A percentile compares a stretch with the other conserved stretches of the same genome.
Evolutionary conservation across 2,329 filamentous ascomycete species (phyloP).

Genomic region (Onygenales sp.): DNA sequence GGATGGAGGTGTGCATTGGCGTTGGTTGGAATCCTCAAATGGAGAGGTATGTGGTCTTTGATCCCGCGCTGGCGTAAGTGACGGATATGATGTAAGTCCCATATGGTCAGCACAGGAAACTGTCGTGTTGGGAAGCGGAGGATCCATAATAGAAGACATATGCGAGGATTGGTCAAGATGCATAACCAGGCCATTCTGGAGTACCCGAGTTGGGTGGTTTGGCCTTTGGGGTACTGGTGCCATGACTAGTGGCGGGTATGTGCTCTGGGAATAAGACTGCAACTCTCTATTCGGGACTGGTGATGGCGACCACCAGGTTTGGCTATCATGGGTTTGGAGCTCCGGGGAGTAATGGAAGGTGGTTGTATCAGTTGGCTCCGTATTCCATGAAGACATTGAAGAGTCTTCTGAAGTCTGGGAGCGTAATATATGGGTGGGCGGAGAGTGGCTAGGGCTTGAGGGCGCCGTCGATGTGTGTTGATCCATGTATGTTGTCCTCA

Average conservation of each 20-base stretch:
- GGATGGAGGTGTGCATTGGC: conserved; percentile 3
- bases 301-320: conserved; percentile 30
- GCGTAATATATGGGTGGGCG: conserved; percentile 29
- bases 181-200: conserved; percentile 32
- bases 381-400: conserved; percentile 32
- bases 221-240: conserved; percentile 26
- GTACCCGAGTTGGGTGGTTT: conserved; percentile 22
- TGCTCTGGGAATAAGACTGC: conserved; percentile 24
- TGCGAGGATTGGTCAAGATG: conserved; percentile 29
- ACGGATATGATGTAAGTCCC: conserved; percentile 1
- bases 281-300: conserved; percentile 25
- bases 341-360: conserved; percentile 31
- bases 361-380: conserved; percentile 27
- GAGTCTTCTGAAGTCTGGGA: conserved; percentile 30
- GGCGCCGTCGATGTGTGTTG: conserved; percentile 21
- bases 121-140: conserved; percentile 16
- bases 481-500: conserved; percentile 25
- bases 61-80: conserved; percentile 2
- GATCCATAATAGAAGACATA: conserved; percentile 19
- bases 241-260: conserved; percentile 24
- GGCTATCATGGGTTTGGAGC: conserved; percentile 26
- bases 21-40: neutral
- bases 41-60: conserved; percentile 1
- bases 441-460: conserved; percentile 25
- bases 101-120: conserved; percentile 7